Percentiles rank a stretch among this genome's conserved stretches.
Evolutionary conservation across 805 yeast genomes (phyloP).

Genomic region (Saturnispora hagleri): DNA sequence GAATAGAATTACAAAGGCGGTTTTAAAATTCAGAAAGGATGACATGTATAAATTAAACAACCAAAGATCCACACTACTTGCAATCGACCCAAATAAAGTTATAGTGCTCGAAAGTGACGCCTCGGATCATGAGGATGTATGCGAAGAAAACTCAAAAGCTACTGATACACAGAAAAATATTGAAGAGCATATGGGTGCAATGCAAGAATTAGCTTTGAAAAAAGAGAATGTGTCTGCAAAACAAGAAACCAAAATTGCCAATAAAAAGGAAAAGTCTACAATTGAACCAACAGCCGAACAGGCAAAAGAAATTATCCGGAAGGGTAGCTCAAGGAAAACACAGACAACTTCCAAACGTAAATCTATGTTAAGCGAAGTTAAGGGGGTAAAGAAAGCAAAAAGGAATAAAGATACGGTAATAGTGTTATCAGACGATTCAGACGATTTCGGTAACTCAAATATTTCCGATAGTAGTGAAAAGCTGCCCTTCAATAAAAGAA

Average conservation of each 20-base stretch:
- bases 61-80: neutral
- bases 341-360: neutral
- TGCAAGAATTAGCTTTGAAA: neutral
- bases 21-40: neutral
- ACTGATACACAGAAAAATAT: neutral
- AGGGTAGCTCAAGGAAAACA: neutral
- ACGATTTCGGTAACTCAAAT: neutral
- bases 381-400: neutral
- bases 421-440: constrained; percentile 4
- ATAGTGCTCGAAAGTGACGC: neutral
- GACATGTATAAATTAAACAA: neutral
- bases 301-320: too few species aligned
- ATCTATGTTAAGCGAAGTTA: too few species aligned
- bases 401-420: neutral
- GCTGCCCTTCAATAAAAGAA: neutral
- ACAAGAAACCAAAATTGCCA: neutral
- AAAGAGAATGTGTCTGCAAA: neutral
- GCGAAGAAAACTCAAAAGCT: neutral
- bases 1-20: neutral
- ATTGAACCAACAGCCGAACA: neutral
- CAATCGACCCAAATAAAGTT: neutral
- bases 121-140: neutral
- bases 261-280: too few species aligned
- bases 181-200: neutral
- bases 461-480: too few species aligned